Evolutionary conservation across 352 stramenopile species (phyloP).

Genomic region (Globisporangium solare): DNA sequence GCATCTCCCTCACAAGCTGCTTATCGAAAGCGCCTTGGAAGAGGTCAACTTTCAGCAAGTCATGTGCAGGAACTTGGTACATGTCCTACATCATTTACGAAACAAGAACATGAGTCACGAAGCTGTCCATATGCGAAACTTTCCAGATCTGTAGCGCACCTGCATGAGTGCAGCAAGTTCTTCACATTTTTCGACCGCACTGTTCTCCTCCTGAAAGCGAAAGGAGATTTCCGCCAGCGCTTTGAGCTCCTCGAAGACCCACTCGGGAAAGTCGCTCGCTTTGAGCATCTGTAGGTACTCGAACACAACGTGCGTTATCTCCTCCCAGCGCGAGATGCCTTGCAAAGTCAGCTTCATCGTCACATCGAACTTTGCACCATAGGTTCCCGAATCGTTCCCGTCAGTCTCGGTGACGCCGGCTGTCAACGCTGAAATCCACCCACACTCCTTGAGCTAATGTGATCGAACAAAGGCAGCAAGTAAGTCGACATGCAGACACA

Average conservation of each 20-base stretch:
- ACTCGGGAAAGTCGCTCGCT: constrained; percentile 43
- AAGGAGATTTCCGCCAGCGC: constrained; percentile 68
- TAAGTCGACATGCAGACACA: background rate
- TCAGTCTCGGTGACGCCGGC: constrained; percentile 70
- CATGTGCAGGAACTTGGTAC: constrained; percentile 41
- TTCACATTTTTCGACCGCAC: constrained; percentile 61
- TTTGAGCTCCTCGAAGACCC: constrained; percentile 73
- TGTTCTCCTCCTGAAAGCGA: constrained; percentile 69
- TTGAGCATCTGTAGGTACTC: constrained; percentile 64
- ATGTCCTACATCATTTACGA: constrained; percentile 30
- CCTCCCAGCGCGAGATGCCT: constrained; percentile 53
- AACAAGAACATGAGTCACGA: background rate
- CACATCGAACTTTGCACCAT: constrained; percentile 61
- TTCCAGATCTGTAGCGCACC: constrained; percentile 15
- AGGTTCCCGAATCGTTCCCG: constrained; percentile 65
- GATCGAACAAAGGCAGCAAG: background rate
- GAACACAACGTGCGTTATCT: constrained; percentile 58
- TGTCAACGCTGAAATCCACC: constrained; percentile 74
- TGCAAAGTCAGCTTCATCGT: constrained; percentile 70
- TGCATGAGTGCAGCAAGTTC: constrained; percentile 75
- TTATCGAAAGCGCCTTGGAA: constrained; percentile 51
- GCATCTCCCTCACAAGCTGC: constrained; percentile 31
- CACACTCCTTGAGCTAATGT: constrained; percentile 61
- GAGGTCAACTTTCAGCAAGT: constrained; percentile 62
- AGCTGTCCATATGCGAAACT: background rate